These are phyloP conservation scores for Fraxinus excelsior DNA, from an alignment of 257 asterid genomes.

Conservation along the genomic window DNA sequence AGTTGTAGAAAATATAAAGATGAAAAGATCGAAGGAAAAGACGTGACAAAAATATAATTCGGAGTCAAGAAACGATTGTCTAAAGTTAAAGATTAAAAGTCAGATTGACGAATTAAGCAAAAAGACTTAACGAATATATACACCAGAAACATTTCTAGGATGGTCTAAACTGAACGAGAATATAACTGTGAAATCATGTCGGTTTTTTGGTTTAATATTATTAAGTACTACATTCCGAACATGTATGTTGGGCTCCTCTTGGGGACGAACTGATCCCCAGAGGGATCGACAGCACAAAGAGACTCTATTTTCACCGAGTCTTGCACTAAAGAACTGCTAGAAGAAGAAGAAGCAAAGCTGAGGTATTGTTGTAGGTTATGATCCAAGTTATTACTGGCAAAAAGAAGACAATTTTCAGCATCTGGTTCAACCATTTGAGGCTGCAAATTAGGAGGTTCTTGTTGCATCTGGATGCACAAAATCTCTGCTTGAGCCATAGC, in stretches of 20 bases:
- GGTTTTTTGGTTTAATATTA: not conserved
- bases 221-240: slow-evolving; percentile 8
- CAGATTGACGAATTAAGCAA: not conserved
- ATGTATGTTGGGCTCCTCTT: slow-evolving; percentile 7
- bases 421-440: slow-evolving; percentile 35
- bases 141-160: not conserved
- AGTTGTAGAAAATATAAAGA: not conserved
- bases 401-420: slow-evolving; percentile 51
- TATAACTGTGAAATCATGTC: not conserved
- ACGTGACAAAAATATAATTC: not conserved
- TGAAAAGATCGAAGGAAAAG: not conserved
- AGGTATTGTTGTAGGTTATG: slow-evolving; percentile 69
- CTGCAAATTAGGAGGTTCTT: slow-evolving; percentile 32
- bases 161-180: not conserved
- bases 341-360: slow-evolving; percentile 55
- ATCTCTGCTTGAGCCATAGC: slow-evolving; percentile 90
- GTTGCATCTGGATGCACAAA: slow-evolving; percentile 84
- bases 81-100: not conserved
- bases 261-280: not conserved
- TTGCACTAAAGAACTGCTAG: slow-evolving; percentile 49
- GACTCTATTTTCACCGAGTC: slow-evolving; percentile 93
- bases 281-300: slow-evolving; percentile 53
- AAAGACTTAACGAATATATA: not conserved
- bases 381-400: slow-evolving; percentile 37
- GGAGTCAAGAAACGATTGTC: not conserved